Percentiles rank a stretch among this genome's conserved stretches.
Evolutionary conservation across 1,139 yeast species (phyloP).

Genomic region (Hemisphaericaspora xylofermentans): DNA sequence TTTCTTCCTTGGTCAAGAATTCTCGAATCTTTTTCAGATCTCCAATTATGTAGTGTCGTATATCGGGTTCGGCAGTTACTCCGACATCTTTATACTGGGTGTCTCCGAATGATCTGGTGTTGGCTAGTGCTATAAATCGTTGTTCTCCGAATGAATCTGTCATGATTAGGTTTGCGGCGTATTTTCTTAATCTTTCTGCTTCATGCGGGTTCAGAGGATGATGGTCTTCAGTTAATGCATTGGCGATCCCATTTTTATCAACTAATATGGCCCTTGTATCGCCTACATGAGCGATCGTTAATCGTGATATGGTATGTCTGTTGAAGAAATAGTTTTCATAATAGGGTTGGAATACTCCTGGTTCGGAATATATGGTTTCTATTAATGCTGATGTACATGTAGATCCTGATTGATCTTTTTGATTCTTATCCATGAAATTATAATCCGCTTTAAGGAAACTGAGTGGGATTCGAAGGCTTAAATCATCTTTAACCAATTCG

Average conservation of each 20-base stretch:
- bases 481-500: constrained; percentile 42
- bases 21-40: constrained; percentile 35
- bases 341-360: constrained; percentile 28
- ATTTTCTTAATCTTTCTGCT: constrained; percentile 65
- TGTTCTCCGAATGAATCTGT: constrained; percentile 94
- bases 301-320: constrained; percentile 62
- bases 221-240: constrained; percentile 73
- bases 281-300: constrained; percentile 90
- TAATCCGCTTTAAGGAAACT: constrained; percentile 65
- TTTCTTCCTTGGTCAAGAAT: constrained; percentile 39
- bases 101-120: constrained; percentile 94
- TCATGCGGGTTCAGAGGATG: constrained; percentile 87
- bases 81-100: constrained; percentile 77
- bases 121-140: constrained; percentile 79
- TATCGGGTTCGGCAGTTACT: constrained; percentile 89
- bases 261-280: constrained; percentile 88
- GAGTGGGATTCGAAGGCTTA: constrained; percentile 58
- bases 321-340: constrained; percentile 64
- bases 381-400: constrained; percentile 79
- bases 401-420: constrained; percentile 59
- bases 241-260: constrained; percentile 75
- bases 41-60: constrained; percentile 65
- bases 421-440: constrained; percentile 30
- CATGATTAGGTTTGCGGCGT: constrained; percentile 71
- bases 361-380: constrained; percentile 48